phyloP scores from a whole-genome alignment of 495 filamentous ascomycete species.

The Tuber brumale region DNA sequence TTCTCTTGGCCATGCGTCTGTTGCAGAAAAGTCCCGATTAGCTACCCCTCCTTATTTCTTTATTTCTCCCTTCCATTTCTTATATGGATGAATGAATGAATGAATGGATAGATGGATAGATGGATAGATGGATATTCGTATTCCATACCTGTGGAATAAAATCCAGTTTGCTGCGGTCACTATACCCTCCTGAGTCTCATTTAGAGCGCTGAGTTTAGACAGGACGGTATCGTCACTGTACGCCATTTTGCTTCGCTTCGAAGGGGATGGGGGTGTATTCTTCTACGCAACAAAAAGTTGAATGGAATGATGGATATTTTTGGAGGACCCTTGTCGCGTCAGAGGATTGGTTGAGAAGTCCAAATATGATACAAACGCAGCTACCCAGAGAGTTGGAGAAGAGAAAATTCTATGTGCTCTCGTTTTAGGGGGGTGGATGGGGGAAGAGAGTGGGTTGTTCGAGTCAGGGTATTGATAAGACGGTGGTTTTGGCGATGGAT shows the following conservation, averaged over 20 bases:
- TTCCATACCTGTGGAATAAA: slow-evolving; percentile 86
- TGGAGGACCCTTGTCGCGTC: slow-evolving; percentile 14
- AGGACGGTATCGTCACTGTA: slow-evolving; percentile 90
- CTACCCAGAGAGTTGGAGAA: neutral
- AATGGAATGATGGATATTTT: slow-evolving; percentile 14
- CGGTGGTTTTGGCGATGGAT: neutral
- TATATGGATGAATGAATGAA: too few relatives aligned
- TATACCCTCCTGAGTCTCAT: slow-evolving; percentile 94
- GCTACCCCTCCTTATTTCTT: neutral
- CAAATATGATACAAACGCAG: slow-evolving; percentile 12
- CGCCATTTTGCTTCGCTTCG: slow-evolving; percentile 55
- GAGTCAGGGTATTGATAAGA: neutral
- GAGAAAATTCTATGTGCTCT: slow-evolving; percentile 4
- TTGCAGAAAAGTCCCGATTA: slow-evolving; percentile 8
- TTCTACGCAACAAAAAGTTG: slow-evolving; percentile 14
- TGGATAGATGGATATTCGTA: neutral
- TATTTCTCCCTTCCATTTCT: neutral
- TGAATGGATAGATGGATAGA: neutral
- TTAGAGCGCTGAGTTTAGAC: slow-evolving; percentile 87
- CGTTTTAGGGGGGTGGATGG: neutral
- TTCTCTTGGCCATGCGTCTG: slow-evolving; percentile 84
- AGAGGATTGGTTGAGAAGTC: slow-evolving; percentile 10
- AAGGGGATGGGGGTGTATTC: slow-evolving; percentile 17
- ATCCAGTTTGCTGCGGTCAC: slow-evolving; percentile 96
- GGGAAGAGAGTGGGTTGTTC: slow-evolving; percentile 2